Evolutionary conservation across 352 stramenopile species (phyloP).

Genomic region (Phytophthora pisi): DNA sequence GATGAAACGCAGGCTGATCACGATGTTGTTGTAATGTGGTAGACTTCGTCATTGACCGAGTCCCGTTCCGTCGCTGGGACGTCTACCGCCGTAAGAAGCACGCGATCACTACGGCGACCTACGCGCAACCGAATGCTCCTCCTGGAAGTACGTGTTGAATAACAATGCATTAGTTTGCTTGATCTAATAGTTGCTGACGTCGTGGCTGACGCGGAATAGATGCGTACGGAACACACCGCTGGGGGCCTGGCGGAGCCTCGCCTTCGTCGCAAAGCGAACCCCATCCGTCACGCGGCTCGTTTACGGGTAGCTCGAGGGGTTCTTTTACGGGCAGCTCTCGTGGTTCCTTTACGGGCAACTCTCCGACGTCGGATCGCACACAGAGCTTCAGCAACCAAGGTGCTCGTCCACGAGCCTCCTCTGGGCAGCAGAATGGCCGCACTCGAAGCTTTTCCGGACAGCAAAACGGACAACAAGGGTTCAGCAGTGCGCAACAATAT

Average conservation of each 20-base stretch:
- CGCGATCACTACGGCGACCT: conserved; percentile 41
- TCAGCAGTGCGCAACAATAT: conserved; percentile 21
- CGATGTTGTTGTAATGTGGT: conserved; percentile 27
- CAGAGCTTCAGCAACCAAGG: conserved; percentile 32
- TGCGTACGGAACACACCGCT: conserved; percentile 69
- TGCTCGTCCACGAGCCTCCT: conserved; percentile 25
- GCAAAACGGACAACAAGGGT: conserved; percentile 26
- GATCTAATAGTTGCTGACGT: conserved; percentile 5
- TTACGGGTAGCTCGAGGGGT: conserved; percentile 32
- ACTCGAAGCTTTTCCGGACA: conserved; percentile 37
- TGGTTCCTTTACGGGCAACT: conserved; percentile 26
- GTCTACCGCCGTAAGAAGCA: conserved; percentile 80
- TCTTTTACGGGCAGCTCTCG: conserved; percentile 28
- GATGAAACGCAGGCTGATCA: conserved; percentile 1
- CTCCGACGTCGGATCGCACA: conserved; percentile 25
- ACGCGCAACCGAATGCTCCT: conserved; percentile 44
- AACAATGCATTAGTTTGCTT: neutral
- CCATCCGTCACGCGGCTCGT: conserved; percentile 28
- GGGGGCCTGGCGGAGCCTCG: conserved; percentile 61
- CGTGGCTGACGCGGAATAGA: conserved; percentile 24
- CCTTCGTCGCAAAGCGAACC: conserved; percentile 36
- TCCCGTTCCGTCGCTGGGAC: conserved; percentile 86
- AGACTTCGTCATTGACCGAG: conserved; percentile 82
- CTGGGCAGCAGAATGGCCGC: conserved; percentile 29
- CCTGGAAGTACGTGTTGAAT: conserved; percentile 38